Evolutionary conservation across 225 moss, liverwort and hornwort genomes (phyloP), one percentile per base, ranked within the genome.

Genomic region (Pseudisothecium myosuroides): DNA sequence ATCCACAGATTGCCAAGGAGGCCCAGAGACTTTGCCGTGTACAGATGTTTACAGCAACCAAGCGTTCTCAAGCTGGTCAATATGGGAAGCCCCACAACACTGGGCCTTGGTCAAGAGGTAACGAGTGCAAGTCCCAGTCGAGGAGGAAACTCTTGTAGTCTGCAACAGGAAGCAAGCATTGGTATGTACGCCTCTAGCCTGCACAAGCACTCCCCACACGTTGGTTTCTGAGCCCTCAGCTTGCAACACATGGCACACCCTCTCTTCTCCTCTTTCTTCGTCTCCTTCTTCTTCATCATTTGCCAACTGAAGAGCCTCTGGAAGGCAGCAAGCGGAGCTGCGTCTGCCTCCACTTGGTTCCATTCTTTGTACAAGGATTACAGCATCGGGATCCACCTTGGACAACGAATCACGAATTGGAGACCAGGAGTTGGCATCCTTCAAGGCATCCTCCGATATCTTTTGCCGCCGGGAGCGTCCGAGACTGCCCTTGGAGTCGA

Each of bases 131-230:
- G 91, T 85, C 9, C 96, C 96, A 45, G 21, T 80, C 5, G 93
- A 81, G 23, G 96, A 93, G 28, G 80, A 26, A 32, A 95, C 91
- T 80, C 85, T 87, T 14, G 98, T 96, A 0, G 98, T 96, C 92
- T 95, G 64, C 91, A 98, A 63, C 77, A 98, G 58, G 88, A 96
- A 96, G 89, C 96, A 98, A 47, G 96, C 94, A 47, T 94, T 93
- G 60, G 80, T 76, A 9, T 92, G 92, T 14, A 87, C 89, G 61
- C 92, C 92, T 73, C 94, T 89, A 17, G 95, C 94, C 68, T 96
- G 96, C 64, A 96, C 96, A 36, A 98, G 93, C 29, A 98, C 84
- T n/a, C 98, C 98, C 96, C 98, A 98, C 32, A 95, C 84, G 73
- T 92, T 92, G 54, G 95, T 93, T 80, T 92, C 92, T 13, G 67